A percentile compares a stretch with the other conserved stretches of the same genome.
Evolutionary conservation across 1,284 basidiomycete species (phyloP).

Genomic region (Leccinum cinnamomeum): DNA sequence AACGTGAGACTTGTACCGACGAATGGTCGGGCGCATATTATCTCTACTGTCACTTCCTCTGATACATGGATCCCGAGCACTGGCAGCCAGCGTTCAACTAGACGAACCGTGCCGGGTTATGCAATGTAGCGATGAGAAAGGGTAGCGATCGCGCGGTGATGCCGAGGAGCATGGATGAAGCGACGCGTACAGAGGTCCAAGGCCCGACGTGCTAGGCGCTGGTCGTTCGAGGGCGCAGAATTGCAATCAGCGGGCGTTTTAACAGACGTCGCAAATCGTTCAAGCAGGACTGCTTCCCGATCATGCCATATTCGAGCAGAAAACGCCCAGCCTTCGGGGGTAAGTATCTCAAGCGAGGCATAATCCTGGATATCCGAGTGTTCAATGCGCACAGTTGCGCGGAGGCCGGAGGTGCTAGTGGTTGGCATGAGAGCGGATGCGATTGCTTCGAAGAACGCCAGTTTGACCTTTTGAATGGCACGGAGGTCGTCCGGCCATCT

Average conservation of each 20-base stretch:
- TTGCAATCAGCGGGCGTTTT: conserved; percentile 21
- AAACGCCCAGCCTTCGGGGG: conserved; percentile 87
- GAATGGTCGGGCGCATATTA: conserved; percentile 75
- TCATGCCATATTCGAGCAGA: conserved; percentile 84
- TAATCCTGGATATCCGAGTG: conserved; percentile 68
- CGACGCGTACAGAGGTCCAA: conserved; percentile 60
- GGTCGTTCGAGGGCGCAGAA: conserved; percentile 22
- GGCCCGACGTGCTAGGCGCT: conserved; percentile 55
- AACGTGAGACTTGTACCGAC: conserved; percentile 33
- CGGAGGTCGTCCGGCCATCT: conserved; percentile 95
- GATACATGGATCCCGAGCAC: conserved; percentile 67
- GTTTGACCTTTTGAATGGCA: conserved; percentile 93
- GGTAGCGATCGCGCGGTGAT: conserved; percentile 83
- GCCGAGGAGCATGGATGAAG: conserved; percentile 79
- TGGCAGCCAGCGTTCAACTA: conserved; percentile 89
- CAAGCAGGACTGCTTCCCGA: conserved; percentile 78
- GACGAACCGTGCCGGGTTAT: conserved; percentile 81
- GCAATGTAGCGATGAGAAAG: conserved; percentile 81
- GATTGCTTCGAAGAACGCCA: conserved; percentile 86
- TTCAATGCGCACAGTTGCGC: conserved; percentile 59
- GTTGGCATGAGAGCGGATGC: conserved; percentile 61
- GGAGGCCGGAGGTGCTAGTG: conserved; percentile 44
- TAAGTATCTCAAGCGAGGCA: conserved; percentile 75
- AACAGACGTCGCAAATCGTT: conserved; percentile 57
- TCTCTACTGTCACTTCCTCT: conserved; percentile 75